Evolutionary conservation across 805 yeast species (phyloP).

Genomic region (Lipomyces chichibuensis): DNA sequence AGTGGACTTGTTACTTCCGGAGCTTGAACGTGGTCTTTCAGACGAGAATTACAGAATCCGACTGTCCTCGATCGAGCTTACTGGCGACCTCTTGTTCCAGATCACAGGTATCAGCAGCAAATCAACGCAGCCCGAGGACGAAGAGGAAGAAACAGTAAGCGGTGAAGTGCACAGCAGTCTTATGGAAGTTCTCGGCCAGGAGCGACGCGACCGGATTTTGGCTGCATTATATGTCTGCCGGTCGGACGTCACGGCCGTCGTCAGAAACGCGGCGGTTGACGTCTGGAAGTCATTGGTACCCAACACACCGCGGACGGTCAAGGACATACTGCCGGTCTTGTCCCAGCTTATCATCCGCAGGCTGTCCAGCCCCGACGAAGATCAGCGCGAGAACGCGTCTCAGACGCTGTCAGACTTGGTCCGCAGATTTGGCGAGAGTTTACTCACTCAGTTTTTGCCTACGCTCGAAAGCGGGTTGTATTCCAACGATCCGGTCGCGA

Average conservation of each 20-base stretch:
- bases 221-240: conserved; percentile 91
- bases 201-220: conserved; percentile 83
- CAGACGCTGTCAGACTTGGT: conserved; percentile 92
- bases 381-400: conserved; percentile 85
- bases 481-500: conserved; percentile 72
- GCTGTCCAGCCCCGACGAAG: conserved; percentile 78
- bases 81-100: conserved; percentile 93
- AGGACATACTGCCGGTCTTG: conserved; percentile 84
- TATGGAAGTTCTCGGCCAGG: conserved; percentile 78
- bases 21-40: conserved; percentile 84
- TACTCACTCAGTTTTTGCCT: conserved; percentile 81
- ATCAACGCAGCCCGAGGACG: conserved; percentile 48
- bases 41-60: conserved; percentile 85
- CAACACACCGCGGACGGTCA: conserved; percentile 91
- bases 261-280: conserved; percentile 85
- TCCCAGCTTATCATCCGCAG: conserved; percentile 78
- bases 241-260: conserved; percentile 84
- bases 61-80: conserved; percentile 88
- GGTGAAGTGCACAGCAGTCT: conserved; percentile 63
- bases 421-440: conserved; percentile 87
- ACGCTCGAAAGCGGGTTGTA: conserved; percentile 69
- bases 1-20: conserved; percentile 90
- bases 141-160: conserved; percentile 44
- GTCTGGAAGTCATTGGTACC: conserved; percentile 97
- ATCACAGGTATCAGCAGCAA: conserved; percentile 86